Conservation (phyloP, 2,329 filamentous ascomycete genomes). For the Aspergillus japonicus region DNA sequence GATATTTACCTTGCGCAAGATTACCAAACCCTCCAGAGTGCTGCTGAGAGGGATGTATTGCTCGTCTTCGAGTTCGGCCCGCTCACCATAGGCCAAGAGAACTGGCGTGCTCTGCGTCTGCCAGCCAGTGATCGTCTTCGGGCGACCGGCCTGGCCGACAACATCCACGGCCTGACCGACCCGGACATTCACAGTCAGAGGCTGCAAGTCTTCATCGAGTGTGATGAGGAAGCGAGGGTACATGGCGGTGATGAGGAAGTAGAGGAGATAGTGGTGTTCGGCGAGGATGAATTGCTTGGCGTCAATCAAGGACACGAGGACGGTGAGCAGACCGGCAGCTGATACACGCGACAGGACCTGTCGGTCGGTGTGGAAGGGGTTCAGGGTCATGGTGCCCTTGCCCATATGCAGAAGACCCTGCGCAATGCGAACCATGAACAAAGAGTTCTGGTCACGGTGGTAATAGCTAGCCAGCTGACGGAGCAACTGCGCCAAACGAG, state of each 20-base stretch:
- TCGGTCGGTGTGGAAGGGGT: conserved; percentile 98
- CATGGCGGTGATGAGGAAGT: conserved; percentile 96
- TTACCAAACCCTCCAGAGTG: conserved; percentile 90
- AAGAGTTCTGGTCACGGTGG: conserved; percentile 88
- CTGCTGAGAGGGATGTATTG: conserved; percentile 91
- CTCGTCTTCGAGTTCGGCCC: conserved; percentile 95
- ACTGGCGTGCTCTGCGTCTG: conserved; percentile 99
- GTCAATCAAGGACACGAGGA: conserved; percentile 91
- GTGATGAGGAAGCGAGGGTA: conserved; percentile 95
- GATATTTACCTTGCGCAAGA: conserved; percentile 83
- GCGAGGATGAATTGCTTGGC: conserved; percentile 78
- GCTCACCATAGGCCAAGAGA: conserved; percentile 86
- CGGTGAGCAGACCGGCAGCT: conserved; percentile 82
- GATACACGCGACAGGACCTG: conserved; percentile 92
- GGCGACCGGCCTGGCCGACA: conserved; percentile 91
- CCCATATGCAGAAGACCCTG: conserved; percentile 98
- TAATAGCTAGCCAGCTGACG: conserved; percentile 97
- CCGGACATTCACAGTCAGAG: conserved; percentile 90
- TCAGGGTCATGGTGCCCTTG: conserved; percentile 93
- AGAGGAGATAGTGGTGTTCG: conserved; percentile 86
- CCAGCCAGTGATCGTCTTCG: conserved; percentile 99
- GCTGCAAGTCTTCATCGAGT: conserved; percentile 89
- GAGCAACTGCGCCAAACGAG: conserved; percentile 87
- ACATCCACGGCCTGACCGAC: conserved; percentile 98
- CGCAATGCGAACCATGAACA: conserved; percentile 99